Evolutionary conservation across 306 rosid genomes (phyloP), one percentile per base, ranked within the genome.

Genomic region (Casuarina equisetifolia): DNA sequence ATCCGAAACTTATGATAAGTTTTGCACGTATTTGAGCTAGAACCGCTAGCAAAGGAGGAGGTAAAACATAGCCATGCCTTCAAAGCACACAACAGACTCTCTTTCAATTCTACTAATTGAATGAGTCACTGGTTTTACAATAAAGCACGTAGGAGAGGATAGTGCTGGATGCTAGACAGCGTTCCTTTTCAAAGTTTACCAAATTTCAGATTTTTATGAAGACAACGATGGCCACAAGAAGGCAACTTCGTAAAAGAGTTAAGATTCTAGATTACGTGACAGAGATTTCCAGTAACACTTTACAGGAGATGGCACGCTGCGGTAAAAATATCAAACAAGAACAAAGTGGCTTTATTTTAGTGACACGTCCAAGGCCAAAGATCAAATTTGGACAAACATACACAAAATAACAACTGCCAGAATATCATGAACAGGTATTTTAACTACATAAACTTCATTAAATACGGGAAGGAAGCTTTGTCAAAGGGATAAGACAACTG

Each of bases 151-250:
- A 35, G 69, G 45, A 62, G 44, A 36, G 13, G n/a, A 62, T 62
- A 35, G 35, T 62, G n/a, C 69, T 62, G 69, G 69, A 62, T 36
- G 13, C 69, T 62, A 62, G 69, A 6, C 69, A 25, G 12, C 43
- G 13, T 62, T 38, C 36, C 35, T 62, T 61, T 62, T 35, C 3
- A 13, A 25, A 58, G 39, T 32, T 25, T 1, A 58, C 10, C 51
- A 25, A 58, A 5, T 58, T 36, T 58, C 64, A 20, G 64, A 25
- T 8, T 36, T 62, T 62, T 19, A 62, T 11, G 20, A 36, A 36
- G 69, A 36, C 10, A 38, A 43, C 2, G 19, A 5, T 36, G 44
- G 12, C 69, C 69, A 36, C 15, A 62, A 62, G 69, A 62, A 62
- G 69, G 69, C 43, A 62, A 12, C 36, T 36, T 62, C 15, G 16